phyloP scores from a whole-genome alignment of 2,329 filamentous ascomycete genomes.

The Chalaropsis ovoidea region DNA sequence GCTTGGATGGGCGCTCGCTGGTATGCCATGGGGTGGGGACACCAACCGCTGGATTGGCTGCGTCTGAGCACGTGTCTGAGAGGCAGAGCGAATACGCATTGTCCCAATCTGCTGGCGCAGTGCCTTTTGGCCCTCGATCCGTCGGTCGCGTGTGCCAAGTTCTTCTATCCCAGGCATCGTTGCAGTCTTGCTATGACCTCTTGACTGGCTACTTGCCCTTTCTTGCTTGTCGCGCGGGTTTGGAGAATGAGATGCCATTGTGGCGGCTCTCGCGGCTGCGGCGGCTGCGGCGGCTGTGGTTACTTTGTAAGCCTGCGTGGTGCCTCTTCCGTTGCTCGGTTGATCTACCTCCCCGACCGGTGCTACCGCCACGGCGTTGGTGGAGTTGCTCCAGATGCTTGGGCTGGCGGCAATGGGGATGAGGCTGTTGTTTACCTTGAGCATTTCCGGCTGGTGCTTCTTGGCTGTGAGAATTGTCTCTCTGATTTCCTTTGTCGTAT shows the following conservation, averaged over 20 bases:
- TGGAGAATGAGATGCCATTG: background rate
- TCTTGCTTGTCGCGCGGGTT: background rate
- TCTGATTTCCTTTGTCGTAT: background rate
- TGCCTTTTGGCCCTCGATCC: conserved; percentile 10
- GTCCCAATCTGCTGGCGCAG: conserved; percentile 14
- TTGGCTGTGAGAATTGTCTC: background rate
- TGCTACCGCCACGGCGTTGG: background rate
- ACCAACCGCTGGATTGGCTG: background rate
- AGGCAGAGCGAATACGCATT: conserved; percentile 15
- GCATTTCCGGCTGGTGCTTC: background rate
- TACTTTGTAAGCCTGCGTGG: background rate
- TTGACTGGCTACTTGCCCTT: background rate
- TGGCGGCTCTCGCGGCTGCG: background rate
- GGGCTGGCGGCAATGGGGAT: conserved; percentile 15
- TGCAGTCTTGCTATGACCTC: background rate
- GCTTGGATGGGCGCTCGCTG: conserved; percentile 3
- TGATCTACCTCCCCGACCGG: no score
- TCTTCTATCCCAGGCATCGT: background rate
- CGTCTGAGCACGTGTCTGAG: background rate
- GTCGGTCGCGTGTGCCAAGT: background rate
- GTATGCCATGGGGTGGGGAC: background rate
- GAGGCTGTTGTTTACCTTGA: background rate
- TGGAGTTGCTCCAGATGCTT: conserved; percentile 12
- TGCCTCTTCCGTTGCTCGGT: no score
- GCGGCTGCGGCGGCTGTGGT: background rate